phyloP scores from a whole-genome alignment of 106 monocot genomes.

The Vanilla planifolia region DNA sequence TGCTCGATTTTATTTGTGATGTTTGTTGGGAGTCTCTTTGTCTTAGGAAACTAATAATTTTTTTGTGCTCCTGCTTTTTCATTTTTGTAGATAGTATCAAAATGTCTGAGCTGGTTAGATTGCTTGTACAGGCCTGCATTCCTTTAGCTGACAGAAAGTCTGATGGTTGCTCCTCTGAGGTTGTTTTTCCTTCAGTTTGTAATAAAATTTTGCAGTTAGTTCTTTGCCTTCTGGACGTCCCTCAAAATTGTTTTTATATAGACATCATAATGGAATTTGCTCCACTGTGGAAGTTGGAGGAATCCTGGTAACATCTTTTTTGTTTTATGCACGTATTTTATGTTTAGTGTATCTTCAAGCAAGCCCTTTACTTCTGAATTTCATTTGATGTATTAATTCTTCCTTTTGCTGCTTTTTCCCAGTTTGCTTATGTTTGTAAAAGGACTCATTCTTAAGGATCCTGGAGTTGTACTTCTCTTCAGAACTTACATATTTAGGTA shows the following conservation, averaged over 20 bases:
- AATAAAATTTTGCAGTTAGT: constrained; percentile 48
- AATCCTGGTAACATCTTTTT: constrained; percentile 37
- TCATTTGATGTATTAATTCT: background rate
- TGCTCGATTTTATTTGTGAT: too few species aligned
- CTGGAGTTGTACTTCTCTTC: constrained; percentile 34
- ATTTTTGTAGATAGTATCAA: constrained; percentile 35
- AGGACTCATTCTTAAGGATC: constrained; percentile 50
- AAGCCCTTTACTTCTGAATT: background rate
- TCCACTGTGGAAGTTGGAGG: constrained; percentile 58
- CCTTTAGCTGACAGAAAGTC: constrained; percentile 16
- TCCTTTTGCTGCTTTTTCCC: constrained; percentile 17
- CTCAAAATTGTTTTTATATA: constrained; percentile 26
- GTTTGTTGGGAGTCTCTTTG: background rate
- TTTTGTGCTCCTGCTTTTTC: constrained; percentile 1
- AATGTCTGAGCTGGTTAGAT: constrained; percentile 42
- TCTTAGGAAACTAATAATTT: constrained; percentile 1
- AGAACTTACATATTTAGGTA: constrained; percentile 60
- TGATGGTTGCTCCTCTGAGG: constrained; percentile 21
- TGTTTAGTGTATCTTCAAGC: background rate
- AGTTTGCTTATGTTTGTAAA: constrained; percentile 59
- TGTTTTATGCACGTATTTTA: background rate
- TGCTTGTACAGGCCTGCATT: constrained; percentile 47
- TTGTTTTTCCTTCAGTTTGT: constrained; percentile 22
- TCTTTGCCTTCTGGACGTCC: constrained; percentile 62
- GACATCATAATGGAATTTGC: constrained; percentile 28